Evolutionary conservation across 2,329 filamentous ascomycete genomes (phyloP), one percentile per base, ranked within the genome.

Genomic region (Huntiella moniliformis): DNA sequence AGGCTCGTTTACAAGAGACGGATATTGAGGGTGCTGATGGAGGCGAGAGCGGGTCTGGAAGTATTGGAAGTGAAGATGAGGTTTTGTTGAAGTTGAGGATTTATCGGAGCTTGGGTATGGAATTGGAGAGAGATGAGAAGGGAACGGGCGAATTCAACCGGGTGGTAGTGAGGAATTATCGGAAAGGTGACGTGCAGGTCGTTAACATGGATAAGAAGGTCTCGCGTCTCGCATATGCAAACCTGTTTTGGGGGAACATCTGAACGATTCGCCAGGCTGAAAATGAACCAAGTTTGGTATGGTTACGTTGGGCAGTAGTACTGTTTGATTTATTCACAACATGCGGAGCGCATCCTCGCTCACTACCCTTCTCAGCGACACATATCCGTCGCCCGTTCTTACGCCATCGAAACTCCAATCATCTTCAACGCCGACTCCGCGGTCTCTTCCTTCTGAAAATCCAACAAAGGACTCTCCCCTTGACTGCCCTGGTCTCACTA

Each of bases 171-270:
- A 69, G 85, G 51, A 95, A 93, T 58, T 78, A 79, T 50, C 71
- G 76, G 53, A 88, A 86, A 65, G 87, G 86, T 6, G 87, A 96
- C 59, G 85, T 96, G 44, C 84, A 94, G 59, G 83, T 96, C 42
- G 79, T 98, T 50, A 93, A 93, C 56, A 78, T 98, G 60, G 87
- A 96, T 56, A 78, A 82, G 55, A 93, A 91, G 64, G 87, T 94
- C 60, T 88, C 83, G 49, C 73, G 79, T 51, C 88, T 82, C 60
- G 95, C 92, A 58, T 94, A 95, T 57, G 84, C 87, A 16, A 92
- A 94, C 56, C 93, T 93, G 60, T 92, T 96, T 58, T 98, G 91
- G 91, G 73, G 85, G 56, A 88, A 78, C 28, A 68, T 95, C 60
- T 92, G 50, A 54, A 38, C n/a, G 22, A 17, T n/a, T 28, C 12